phyloP scores from a whole-genome alignment of 2,329 filamentous ascomycete genomes.

The Sarocladium brachiariae region DNA sequence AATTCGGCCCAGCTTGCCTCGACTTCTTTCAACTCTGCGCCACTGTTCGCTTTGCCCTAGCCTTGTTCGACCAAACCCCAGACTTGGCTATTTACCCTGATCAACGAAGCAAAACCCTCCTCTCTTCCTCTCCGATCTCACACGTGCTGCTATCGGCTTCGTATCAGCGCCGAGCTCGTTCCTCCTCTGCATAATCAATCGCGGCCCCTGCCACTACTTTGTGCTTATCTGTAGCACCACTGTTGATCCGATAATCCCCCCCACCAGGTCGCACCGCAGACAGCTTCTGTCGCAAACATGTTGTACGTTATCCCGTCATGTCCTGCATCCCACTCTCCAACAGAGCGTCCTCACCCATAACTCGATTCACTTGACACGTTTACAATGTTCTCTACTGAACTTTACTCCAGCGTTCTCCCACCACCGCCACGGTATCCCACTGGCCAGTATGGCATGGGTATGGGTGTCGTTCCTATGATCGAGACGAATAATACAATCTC shows the following conservation, averaged over 20 bases:
- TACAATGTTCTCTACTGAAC: conserved; percentile 10
- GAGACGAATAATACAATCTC: conserved; percentile 90
- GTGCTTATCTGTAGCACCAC: conserved; percentile 7
- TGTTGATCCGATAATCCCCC: background rate
- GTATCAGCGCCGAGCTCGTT: background rate
- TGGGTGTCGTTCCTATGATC: conserved; percentile 66
- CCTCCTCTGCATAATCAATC: background rate
- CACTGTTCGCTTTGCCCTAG: background rate
- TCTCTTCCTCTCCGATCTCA: background rate
- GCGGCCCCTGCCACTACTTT: background rate
- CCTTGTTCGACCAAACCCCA: background rate
- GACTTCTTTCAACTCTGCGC: background rate
- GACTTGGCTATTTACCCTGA: background rate
- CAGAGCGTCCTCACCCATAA: background rate
- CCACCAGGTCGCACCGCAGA: conserved; percentile 7
- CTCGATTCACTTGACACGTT: background rate
- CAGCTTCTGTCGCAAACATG: conserved; percentile 14
- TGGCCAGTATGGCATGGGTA: conserved; percentile 62
- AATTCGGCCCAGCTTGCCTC: background rate
- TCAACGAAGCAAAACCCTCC: background rate
- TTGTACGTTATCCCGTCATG: conserved; percentile 18
- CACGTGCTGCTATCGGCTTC: background rate
- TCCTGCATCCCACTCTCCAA: background rate
- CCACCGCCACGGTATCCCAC: conserved; percentile 80
- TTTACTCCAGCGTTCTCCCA: conserved; percentile 64